Percentiles rank a stretch among this genome's conserved stretches.
Evolutionary conservation across 1,284 basidiomycete species (phyloP).

Genomic region (Gomphus sp.): DNA sequence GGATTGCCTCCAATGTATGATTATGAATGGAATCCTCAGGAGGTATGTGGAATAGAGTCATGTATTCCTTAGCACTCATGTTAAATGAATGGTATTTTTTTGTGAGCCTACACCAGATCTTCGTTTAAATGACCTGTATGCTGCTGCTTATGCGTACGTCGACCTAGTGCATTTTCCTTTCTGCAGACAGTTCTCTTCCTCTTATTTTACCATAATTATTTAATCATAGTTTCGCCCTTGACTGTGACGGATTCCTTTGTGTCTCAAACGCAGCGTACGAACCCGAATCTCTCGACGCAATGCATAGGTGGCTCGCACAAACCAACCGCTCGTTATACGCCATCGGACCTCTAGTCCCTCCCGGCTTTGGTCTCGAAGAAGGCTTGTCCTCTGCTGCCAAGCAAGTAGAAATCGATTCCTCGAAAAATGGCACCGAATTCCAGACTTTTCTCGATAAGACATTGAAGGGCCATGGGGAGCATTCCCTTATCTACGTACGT

Average conservation of each 20-base stretch:
- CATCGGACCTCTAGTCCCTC: neutral
- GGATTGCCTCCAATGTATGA: slow-evolving; percentile 5
- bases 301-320: neutral
- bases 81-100: neutral
- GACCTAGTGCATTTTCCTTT: too few relatives aligned
- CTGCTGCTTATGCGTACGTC: neutral
- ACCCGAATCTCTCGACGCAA: neutral
- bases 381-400: neutral
- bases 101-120: neutral
- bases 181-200: too few relatives aligned
- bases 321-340: neutral
- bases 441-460: neutral
- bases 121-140: neutral
- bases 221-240: neutral
- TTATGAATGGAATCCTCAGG: slow-evolving; percentile 1
- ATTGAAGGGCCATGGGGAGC: slow-evolving; percentile 7
- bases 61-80: neutral
- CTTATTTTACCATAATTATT: too few relatives aligned
- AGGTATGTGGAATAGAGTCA: neutral
- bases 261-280: neutral
- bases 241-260: neutral
- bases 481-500: slow-evolving; percentile 11
- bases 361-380: neutral
- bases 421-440: neutral
- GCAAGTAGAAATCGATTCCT: neutral